Conservation (phyloP, 2,329 filamentous ascomycete genomes). For the Curvularia verruculosa region DNA sequence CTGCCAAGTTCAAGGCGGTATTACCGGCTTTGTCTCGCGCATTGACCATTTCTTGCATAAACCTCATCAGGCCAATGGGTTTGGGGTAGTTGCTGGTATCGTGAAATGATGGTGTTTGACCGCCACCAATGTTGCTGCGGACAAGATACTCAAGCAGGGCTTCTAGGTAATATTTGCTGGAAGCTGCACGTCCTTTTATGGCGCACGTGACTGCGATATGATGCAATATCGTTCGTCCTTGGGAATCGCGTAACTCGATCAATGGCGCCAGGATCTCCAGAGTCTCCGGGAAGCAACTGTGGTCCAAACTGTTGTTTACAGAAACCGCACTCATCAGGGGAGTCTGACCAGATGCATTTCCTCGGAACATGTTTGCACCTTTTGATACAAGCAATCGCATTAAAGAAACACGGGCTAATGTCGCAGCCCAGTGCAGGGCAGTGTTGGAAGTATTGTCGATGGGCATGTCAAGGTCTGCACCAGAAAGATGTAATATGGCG, state of each 20-base stretch:
- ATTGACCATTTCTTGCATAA: constrained; percentile 97
- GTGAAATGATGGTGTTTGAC: constrained; percentile 42
- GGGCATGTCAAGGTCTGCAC: constrained; percentile 86
- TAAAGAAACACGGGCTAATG: constrained; percentile 82
- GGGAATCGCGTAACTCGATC: constrained; percentile 87
- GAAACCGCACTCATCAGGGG: constrained; percentile 90
- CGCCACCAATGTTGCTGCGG: constrained; percentile 63
- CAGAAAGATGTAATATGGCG: constrained; percentile 74
- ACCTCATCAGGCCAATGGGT: constrained; percentile 85
- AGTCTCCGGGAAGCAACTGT: constrained; percentile 86
- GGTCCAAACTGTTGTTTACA: constrained; percentile 93
- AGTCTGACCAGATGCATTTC: constrained; percentile 89
- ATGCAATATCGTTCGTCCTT: constrained; percentile 89
- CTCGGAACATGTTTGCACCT: constrained; percentile 84
- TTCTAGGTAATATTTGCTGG: constrained; percentile 95
- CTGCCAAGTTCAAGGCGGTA: constrained; percentile 91
- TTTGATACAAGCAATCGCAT: constrained; percentile 80
- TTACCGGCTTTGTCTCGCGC: constrained; percentile 92
- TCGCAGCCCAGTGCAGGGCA: constrained; percentile 94
- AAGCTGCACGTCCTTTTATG: constrained; percentile 88
- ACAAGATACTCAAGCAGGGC: constrained; percentile 94
- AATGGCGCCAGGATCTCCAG: constrained; percentile 87
- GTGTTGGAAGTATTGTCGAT: constrained; percentile 90
- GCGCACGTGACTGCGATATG: constrained; percentile 96
- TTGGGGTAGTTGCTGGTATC: constrained; percentile 64